Evolutionary conservation across 2,329 filamentous ascomycete species (phyloP).

Genomic region (Harringtonia aguacate): DNA sequence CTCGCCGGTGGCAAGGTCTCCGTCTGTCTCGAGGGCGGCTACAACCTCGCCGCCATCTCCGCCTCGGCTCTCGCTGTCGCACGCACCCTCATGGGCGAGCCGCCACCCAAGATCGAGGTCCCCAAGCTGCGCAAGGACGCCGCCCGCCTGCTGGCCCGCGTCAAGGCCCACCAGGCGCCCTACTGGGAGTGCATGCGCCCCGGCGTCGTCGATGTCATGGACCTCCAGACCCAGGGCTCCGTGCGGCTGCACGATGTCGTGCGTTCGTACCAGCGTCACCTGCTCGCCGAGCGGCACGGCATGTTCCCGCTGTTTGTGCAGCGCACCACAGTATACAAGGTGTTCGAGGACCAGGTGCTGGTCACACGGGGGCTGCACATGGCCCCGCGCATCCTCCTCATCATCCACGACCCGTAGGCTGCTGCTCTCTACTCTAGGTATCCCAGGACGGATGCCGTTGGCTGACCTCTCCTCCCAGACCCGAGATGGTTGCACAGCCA

Average conservation of each 20-base stretch:
- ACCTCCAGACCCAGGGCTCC: conserved; percentile 40
- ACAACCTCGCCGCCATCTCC: conserved; percentile 88
- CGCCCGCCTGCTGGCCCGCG: conserved; percentile 43
- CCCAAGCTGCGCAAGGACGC: conserved; percentile 48
- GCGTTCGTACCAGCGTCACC: conserved; percentile 62
- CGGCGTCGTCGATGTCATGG: conserved; percentile 43
- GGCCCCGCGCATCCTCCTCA: conserved; percentile 61
- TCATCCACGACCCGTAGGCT: conserved; percentile 82
- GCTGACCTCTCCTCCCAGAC: conserved; percentile 35
- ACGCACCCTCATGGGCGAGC: conserved; percentile 88
- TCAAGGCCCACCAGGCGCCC: conserved; percentile 49
- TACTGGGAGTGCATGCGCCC: conserved; percentile 88
- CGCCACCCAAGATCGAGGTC: conserved; percentile 54
- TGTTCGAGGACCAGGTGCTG: conserved; percentile 78
- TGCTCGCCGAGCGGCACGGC: conserved; percentile 58
- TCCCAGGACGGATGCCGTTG: too few species aligned
- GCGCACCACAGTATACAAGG: conserved; percentile 58
- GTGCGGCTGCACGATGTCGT: conserved; percentile 71
- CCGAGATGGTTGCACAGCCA: conserved; percentile 56
- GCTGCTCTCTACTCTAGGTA: not conserved
- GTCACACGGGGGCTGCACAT: conserved; percentile 62
- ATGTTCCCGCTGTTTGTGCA: conserved; percentile 79
- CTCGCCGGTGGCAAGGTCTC: conserved; percentile 81
- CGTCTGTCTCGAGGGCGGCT: conserved; percentile 90
- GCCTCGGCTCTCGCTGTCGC: conserved; percentile 86